Conservation (phyloP, 1,139 yeast species). For the Kazachstania sp. region DNA sequence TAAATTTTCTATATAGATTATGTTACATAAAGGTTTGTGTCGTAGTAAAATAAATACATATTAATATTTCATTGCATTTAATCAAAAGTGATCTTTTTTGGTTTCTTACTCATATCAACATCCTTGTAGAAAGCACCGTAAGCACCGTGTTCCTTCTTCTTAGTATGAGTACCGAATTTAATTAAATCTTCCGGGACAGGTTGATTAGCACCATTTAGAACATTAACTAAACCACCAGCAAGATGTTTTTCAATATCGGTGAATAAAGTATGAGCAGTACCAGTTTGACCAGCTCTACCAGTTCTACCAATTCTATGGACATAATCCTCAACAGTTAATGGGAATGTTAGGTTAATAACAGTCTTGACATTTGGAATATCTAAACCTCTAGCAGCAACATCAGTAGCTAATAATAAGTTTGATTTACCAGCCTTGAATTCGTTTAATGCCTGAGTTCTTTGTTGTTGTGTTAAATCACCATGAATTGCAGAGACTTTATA, state of each 20-base stretch:
- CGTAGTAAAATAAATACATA: not conserved
- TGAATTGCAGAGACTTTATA: conserved; percentile 87
- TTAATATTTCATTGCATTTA: conserved; percentile 7
- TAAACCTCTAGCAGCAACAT: conserved; percentile 97
- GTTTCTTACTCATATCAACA: conserved; percentile 78
- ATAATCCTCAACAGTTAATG: conserved; percentile 94
- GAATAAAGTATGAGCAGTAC: conserved; percentile 88
- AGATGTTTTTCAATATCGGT: conserved; percentile 96
- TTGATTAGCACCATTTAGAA: conserved; percentile 88
- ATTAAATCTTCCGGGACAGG: conserved; percentile 93
- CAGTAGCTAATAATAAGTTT: conserved; percentile 82
- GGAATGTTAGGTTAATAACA: conserved; percentile 93
- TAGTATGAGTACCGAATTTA: conserved; percentile 95
- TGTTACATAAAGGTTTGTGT: conserved; percentile 1
- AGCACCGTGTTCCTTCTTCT: conserved; percentile 92
- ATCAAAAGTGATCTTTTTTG: conserved; percentile 79
- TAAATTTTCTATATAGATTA: not conserved
- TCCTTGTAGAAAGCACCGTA: conserved; percentile 95
- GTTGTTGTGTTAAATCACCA: conserved; percentile 89
- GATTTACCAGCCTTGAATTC: conserved; percentile 77
- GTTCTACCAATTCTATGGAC: conserved; percentile 98
- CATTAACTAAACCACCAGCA: conserved; percentile 90
- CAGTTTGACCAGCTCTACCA: conserved; percentile 95
- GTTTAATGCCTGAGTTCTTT: conserved; percentile 80
- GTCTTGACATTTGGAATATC: conserved; percentile 97